Evolutionary conservation across 805 yeast genomes (phyloP).

Genomic region (Candida nemodendra): DNA sequence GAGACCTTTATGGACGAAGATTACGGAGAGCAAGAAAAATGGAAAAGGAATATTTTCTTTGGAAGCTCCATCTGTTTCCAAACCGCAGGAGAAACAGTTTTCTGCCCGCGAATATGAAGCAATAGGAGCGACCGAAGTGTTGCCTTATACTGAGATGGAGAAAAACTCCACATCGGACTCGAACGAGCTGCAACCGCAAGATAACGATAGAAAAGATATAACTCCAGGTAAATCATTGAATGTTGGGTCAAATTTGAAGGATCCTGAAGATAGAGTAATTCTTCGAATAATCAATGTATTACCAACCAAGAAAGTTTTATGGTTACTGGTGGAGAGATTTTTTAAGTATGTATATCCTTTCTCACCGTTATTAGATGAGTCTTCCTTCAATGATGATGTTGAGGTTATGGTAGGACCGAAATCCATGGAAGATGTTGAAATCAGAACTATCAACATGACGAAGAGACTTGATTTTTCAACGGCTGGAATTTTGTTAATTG

Average conservation of each 20-base stretch:
- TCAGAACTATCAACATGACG: constrained; percentile 34
- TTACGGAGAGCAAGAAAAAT: constrained; percentile 22
- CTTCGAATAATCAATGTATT: constrained; percentile 36
- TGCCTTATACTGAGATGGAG: constrained; percentile 24
- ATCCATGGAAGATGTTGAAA: constrained; percentile 32
- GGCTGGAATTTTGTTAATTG: constrained; percentile 44
- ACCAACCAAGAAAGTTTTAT: constrained; percentile 43
- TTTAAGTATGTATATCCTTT: constrained; percentile 47
- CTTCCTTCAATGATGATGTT: constrained; percentile 33
- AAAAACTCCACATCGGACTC: constrained; percentile 9
- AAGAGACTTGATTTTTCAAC: constrained; percentile 48
- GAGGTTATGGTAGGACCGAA: constrained; percentile 38
- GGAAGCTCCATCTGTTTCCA: not conserved
- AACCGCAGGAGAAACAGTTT: constrained; percentile 24
- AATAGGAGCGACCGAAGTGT: constrained; percentile 40
- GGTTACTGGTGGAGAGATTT: constrained; percentile 45
- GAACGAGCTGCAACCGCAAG: not conserved
- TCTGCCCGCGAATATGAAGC: constrained; percentile 33
- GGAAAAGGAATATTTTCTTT: constrained; percentile 10
- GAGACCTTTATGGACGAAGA: constrained; percentile 34
- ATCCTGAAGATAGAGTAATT: constrained; percentile 24
- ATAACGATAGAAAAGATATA: constrained; percentile 13
- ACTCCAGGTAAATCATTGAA: constrained; percentile 14
- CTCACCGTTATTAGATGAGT: constrained; percentile 46
- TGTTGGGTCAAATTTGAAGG: constrained; percentile 11